Base-by-base conservation (phyloP, 768 basidiomycete species). In the Lentinula raphanica region DNA sequence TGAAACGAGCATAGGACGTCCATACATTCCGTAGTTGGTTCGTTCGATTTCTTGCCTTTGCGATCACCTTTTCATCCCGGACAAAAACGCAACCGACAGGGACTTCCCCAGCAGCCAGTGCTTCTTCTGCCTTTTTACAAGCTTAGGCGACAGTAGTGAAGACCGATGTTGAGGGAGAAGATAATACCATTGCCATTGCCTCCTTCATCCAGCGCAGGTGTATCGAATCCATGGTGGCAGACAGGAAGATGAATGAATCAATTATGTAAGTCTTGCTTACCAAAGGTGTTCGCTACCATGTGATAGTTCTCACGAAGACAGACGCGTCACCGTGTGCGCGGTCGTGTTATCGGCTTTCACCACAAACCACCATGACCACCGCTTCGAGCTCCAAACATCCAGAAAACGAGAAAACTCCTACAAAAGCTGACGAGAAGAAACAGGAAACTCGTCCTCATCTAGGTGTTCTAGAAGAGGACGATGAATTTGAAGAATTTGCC, bases 41-140 rank as follows among this genome's bases (percentile, higher is more conserved):
- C 2, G 97, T 99, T 58, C 94, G 78, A 68, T 99, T 99, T 49
- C 97, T 76, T 1, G 94, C 96, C 64, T 79, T 78, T 1, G 96
- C 94, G 60, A 99, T 90, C 59, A 91, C 78, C 29, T 65, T 67
- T n/a, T 78, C 82, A 54, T 87, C 80, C 60, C 92, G 82, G 8
- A 98, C 91, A 64, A 98, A 97, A 7, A 99, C 84, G 64, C 97
- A 98, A 21, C 97, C 97, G 0, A 99, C 95, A 1, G 97, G 97
- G 4, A 98, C 97, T 72, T 99, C 97, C 23, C 83, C 79, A 1
- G 87, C 85, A 29, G 78, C 76, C 27, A 98, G 74, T 3, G 97
- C 97, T 70, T 98, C 92, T 64, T 90, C 83, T 49, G 91, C 91
- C 90, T 91, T 7, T n/a, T 5, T 29, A 48, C 12, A 25, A n/a